Evolutionary conservation across 306 rosid genomes (phyloP).

Genomic region (Medicago lupulina): DNA sequence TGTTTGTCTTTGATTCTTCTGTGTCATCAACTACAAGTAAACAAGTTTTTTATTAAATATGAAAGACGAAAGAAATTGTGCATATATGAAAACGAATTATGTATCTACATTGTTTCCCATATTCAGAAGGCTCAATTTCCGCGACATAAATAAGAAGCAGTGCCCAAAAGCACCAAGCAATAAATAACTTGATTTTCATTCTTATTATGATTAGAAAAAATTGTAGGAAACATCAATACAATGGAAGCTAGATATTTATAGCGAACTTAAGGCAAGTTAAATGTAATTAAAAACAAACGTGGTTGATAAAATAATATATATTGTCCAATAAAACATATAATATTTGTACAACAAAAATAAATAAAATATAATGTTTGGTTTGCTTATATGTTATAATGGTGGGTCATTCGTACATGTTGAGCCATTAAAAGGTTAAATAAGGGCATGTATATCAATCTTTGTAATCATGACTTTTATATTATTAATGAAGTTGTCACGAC

Average conservation of each 20-base stretch:
- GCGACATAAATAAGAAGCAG: neutral
- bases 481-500: too few relatives aligned
- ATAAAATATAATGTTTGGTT: too few relatives aligned
- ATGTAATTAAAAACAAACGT: too few relatives aligned
- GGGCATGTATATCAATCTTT: neutral
- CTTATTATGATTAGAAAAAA: neutral
- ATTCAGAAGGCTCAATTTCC: neutral
- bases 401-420: neutral
- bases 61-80: neutral
- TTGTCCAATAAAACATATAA: neutral
- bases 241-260: too few relatives aligned
- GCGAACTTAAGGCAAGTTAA: too few relatives aligned
- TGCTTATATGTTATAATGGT: neutral
- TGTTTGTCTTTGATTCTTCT: neutral
- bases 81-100: neutral
- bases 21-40: neutral
- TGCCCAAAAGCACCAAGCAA: too few relatives aligned
- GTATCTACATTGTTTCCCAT: neutral
- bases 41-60: neutral
- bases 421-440: neutral
- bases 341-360: neutral
- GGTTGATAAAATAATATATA: too few relatives aligned
- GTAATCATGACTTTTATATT: neutral
- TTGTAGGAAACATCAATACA: too few relatives aligned
- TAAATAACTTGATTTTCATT: too few relatives aligned